phyloP scores from a whole-genome alignment of 2,329 filamentous ascomycete genomes.

The Orbilia brochopaga region DNA sequence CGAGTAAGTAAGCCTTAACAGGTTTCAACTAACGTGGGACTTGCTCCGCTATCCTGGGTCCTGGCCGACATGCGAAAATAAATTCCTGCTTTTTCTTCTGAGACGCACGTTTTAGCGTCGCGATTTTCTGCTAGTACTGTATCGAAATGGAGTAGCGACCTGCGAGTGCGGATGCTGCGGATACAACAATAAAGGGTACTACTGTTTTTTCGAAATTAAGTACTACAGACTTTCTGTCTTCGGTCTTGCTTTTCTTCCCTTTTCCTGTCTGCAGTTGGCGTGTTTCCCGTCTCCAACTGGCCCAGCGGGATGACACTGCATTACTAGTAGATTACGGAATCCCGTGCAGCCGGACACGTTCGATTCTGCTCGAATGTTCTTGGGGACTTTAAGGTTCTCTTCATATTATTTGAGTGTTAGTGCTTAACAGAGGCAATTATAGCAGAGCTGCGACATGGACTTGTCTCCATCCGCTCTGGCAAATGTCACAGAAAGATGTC shows the following conservation, averaged over 20 bases:
- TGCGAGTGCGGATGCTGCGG: neutral
- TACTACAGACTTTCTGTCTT: neutral
- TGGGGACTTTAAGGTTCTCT: neutral
- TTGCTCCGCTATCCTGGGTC: slow-evolving; percentile 22
- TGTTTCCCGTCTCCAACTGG: neutral
- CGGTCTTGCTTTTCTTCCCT: neutral
- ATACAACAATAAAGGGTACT: neutral
- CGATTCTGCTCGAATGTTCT: neutral
- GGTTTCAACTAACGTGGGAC: slow-evolving; percentile 30
- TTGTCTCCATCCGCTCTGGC: neutral
- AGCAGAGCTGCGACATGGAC: slow-evolving; percentile 34
- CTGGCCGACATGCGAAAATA: neutral
- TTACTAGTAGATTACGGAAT: slow-evolving; percentile 2
- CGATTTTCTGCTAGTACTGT: slow-evolving; percentile 10
- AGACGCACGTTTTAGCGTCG: neutral
- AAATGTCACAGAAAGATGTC: slow-evolving; percentile 3
- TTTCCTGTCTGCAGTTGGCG: neutral
- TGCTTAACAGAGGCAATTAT: slow-evolving; percentile 42
- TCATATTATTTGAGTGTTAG: slow-evolving; percentile 1
- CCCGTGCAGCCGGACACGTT: neutral
- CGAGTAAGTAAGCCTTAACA: slow-evolving; percentile 14
- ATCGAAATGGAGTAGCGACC: neutral
- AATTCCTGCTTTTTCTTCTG: neutral
- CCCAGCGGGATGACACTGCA: neutral
- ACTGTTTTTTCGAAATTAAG: neutral